Evolutionary conservation across 768 basidiomycete species (phyloP).

Genomic region (Lentinula boryana): DNA sequence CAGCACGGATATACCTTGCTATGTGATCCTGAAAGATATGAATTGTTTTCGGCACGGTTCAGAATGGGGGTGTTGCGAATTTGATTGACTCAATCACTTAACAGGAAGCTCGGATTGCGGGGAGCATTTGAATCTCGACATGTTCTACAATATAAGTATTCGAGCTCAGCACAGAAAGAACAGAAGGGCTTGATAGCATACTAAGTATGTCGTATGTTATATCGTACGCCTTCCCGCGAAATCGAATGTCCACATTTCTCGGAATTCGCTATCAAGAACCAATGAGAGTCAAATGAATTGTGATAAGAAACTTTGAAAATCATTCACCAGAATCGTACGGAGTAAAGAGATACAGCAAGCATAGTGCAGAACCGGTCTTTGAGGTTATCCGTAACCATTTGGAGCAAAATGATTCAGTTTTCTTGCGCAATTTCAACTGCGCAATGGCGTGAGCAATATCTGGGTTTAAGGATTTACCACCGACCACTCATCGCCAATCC

Average conservation of each 20-base stretch:
- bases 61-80: not conserved
- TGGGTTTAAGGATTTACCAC: not conserved
- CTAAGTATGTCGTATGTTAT: not conserved
- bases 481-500: not conserved
- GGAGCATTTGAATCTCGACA: not conserved
- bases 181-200: not conserved
- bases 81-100: not conserved
- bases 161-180: not conserved
- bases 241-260: not conserved
- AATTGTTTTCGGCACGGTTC: not conserved
- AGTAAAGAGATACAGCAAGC: not conserved
- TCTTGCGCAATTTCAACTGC: not conserved
- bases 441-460: not conserved
- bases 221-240: not conserved
- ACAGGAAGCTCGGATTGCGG: not conserved
- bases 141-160: no score
- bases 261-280: not conserved
- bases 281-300: not conserved
- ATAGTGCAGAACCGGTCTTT: not conserved
- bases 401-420: not conserved
- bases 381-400: not conserved
- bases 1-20: not conserved
- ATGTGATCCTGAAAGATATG: not conserved
- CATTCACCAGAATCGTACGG: not conserved
- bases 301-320: not conserved